Evolutionary conservation across 495 filamentous ascomycete genomes (phyloP), one percentile per base, ranked within the genome.

Genomic region (Jackrogersella multiformis): DNA sequence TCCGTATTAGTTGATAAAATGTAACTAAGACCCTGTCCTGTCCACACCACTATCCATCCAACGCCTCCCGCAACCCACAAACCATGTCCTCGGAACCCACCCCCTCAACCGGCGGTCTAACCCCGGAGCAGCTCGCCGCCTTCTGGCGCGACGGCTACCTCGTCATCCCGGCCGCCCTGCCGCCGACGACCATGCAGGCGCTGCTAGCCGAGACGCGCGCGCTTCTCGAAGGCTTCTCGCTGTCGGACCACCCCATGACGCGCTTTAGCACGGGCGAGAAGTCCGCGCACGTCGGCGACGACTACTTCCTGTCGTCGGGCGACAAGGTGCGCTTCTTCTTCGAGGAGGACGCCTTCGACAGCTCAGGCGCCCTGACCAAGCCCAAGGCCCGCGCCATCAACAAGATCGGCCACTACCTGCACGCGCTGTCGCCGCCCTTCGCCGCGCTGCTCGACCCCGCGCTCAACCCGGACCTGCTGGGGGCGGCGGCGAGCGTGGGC

Each of bases 311-410:
- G 0, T 81, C 78, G 2, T 92, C 88, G 1, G 92, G 91, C 54
- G 91, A 97, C 83, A 96, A 98, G 71, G 82, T 99, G 48, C 89
- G 91, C 53, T 97, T 94, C 82, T 99, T 99, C 87, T 97, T 99
- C 81, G 95, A 99, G 75, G 91, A 94, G 73, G 90, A 89, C 77
- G 90, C 90, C 57, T 91, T 92, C 71, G 82, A 88, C 73, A 56
- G 80, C 2, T 20, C 68, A 30, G 24, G 88, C 87, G 18, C 69
- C 5, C 84, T 98, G 0, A 76, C 79, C 4, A 91, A 92, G 62
- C 92, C 95, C 16, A 96, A 94, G 74, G 77, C 88, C 36, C 84
- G 80, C 36, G 90, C 95, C 53, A 89, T 99, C 72, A 99, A 99
- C 83, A 99, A 99, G 77, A 97, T 99, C 72, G 95, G 95, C 0